Percentiles rank a stretch among this genome's conserved stretches.
Evolutionary conservation across 78 protist species (phyloP).

Genomic region (Dictyostelium citrinum): DNA sequence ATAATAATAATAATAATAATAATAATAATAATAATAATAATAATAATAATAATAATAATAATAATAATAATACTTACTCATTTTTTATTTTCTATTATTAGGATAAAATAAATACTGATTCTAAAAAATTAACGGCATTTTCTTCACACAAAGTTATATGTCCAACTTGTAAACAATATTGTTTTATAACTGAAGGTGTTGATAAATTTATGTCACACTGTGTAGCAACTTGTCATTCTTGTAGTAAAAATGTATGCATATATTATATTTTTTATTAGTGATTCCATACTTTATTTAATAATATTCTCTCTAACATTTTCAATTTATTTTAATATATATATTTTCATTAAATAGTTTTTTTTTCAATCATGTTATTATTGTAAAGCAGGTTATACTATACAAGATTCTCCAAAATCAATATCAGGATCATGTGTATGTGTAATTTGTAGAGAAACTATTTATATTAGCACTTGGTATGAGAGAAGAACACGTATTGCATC

Average conservation of each 20-base stretch:
- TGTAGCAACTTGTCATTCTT: neutral
- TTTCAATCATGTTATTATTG: neutral
- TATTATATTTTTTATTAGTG: too few species aligned
- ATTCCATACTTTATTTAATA: too few species aligned
- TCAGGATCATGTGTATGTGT: neutral
- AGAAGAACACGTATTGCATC: neutral
- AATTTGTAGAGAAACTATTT: neutral
- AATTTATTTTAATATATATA: neutral
- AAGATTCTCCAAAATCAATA: neutral
- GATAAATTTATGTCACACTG: neutral
- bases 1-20: too few species aligned
- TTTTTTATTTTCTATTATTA: neutral
- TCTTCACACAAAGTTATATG: neutral
- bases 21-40: too few species aligned
- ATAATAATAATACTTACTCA: neutral
- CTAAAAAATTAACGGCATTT: neutral
- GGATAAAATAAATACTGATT: neutral
- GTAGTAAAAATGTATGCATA: neutral
- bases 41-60: too few species aligned
- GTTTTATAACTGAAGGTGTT: neutral
- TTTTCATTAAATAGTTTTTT: neutral
- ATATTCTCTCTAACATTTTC: too few species aligned
- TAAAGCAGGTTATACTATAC: neutral
- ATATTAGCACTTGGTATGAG: neutral
- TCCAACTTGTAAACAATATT: neutral